Percentiles rank a stretch among this genome's conserved stretches.
Conservation (phyloP, 768 basidiomycete species). For the Paxillus ammoniavirescens region DNA sequence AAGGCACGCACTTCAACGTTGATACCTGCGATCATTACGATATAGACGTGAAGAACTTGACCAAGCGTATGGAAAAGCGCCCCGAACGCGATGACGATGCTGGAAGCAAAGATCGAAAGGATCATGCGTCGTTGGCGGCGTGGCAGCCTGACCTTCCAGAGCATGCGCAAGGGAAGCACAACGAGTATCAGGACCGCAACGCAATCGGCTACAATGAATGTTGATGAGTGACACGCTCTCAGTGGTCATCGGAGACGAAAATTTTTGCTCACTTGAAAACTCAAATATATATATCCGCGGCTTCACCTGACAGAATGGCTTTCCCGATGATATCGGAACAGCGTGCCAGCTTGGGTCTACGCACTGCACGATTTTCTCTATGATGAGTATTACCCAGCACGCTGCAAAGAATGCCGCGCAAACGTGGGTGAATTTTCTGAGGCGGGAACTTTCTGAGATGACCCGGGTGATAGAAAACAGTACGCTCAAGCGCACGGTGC, state of each 20-base stretch:
- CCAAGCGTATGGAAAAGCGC: constrained; percentile 14
- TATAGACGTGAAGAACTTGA: constrained; percentile 7
- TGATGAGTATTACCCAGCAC: constrained; percentile 6
- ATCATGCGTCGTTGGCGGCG: constrained; percentile 23
- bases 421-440: constrained; percentile 10
- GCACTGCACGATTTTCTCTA: constrained; percentile 10
- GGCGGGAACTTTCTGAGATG: neutral
- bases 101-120: constrained; percentile 19
- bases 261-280: constrained; percentile 10
- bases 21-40: constrained; percentile 8
- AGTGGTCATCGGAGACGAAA: neutral
- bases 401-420: constrained; percentile 6
- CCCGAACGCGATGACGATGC: constrained; percentile 13
- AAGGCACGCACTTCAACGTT: constrained; percentile 16
- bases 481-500: constrained; percentile 18
- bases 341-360: constrained; percentile 10
- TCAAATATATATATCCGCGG: constrained; percentile 8
- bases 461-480: constrained; percentile 21
- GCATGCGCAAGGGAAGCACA: constrained; percentile 16
- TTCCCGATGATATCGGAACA: neutral
- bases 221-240: neutral
- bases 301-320: constrained; percentile 10
- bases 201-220: constrained; percentile 12
- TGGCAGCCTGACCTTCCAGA: constrained; percentile 22
- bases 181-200: constrained; percentile 15